A percentile compares a stretch with the other conserved stretches of the same genome.
These are phyloP conservation scores for Sarcocystis neurona DNA, from an alignment of 169 alveolate genomes.

Conservation along the genomic window DNA sequence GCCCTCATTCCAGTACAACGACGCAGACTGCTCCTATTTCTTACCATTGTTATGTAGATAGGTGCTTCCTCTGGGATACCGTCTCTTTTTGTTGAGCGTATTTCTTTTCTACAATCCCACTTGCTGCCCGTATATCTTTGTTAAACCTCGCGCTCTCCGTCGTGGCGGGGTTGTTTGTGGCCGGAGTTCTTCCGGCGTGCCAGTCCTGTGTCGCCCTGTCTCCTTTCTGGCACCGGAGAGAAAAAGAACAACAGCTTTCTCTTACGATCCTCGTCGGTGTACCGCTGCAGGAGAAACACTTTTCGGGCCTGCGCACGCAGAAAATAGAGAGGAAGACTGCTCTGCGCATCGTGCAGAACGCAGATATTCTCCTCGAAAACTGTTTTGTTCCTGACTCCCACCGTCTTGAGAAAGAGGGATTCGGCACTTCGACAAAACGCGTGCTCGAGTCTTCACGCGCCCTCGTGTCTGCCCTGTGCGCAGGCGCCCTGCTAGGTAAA, in stretches of 20 bases:
- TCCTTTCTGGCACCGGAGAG: no score
- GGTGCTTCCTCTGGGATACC: no score
- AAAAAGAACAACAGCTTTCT: no score
- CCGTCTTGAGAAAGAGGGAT: conserved; percentile 71
- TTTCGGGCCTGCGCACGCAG: conserved; percentile 71
- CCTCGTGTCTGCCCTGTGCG: conserved; percentile 75
- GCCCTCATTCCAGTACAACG: no score
- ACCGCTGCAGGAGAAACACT: conserved; percentile 66
- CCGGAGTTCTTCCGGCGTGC: no score
- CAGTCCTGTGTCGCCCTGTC: no score
- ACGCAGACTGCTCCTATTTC: no score
- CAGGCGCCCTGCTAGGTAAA: conserved; percentile 72
- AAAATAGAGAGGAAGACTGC: conserved; percentile 76
- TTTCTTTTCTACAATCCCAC: neutral
- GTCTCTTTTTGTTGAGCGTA: neutral
- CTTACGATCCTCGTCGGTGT: neutral
- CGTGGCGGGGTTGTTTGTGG: no score
- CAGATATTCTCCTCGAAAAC: conserved; percentile 72
- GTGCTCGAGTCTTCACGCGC: conserved; percentile 79
- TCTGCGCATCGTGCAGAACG: conserved; percentile 83
- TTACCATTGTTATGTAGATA: no score
- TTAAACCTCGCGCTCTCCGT: no score
- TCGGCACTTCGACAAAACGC: conserved; percentile 76
- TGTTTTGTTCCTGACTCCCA: conserved; percentile 80
- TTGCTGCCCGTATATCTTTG: no score